Evolutionary conservation across 202 grass and related monocot species (phyloP), one percentile per base, ranked within the genome.

Genomic region (Bolboschoenoplectus hybrid): DNA sequence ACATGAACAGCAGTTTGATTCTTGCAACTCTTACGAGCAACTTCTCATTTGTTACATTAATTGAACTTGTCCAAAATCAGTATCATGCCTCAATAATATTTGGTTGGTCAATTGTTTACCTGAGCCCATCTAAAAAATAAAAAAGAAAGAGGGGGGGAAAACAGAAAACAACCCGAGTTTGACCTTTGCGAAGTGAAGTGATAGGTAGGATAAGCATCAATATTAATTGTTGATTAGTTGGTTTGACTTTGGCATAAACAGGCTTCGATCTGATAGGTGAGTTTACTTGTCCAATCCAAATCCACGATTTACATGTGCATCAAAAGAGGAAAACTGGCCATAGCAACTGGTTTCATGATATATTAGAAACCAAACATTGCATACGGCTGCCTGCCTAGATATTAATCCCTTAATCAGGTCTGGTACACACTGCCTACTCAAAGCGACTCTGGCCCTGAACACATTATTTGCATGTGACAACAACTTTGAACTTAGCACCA

Each of bases 31-130:
- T 67, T 67, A 66, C 63, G 34, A 8, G 19, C 32, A 26, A 26
- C 26, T 26, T 10, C 20, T 63, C 20, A 34, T 35, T 67, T 67
- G 32, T 39, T 14, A 6, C 35, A 13, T 71, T 45, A 71, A 71
- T 71, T 71, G 64, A 71, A 9, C 39, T 19, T 71, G 67, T 71
- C 67, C 2, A 71, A 41, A 44, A n/a, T 43, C 35, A 71, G 38
- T 71, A 45, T 19, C 16, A 17, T 45, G 41, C 16, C 6, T 45
- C 10, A 65, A 6, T 11, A 11, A 53, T 40, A 71, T 71, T 19
- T 44, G 5, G 6, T 5, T 44, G 67, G 26, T 26, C 26, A 26
- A 26, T 26, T 26, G 26, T 26, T 71, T 6, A 71, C 41, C 41
- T 71, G 40, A 45, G 40, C 4, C 13, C 13, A 46, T 71, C 13